Conservation (phyloP, 139 green algal genomes). For the Tetradesmus lagerheimii region DNA sequence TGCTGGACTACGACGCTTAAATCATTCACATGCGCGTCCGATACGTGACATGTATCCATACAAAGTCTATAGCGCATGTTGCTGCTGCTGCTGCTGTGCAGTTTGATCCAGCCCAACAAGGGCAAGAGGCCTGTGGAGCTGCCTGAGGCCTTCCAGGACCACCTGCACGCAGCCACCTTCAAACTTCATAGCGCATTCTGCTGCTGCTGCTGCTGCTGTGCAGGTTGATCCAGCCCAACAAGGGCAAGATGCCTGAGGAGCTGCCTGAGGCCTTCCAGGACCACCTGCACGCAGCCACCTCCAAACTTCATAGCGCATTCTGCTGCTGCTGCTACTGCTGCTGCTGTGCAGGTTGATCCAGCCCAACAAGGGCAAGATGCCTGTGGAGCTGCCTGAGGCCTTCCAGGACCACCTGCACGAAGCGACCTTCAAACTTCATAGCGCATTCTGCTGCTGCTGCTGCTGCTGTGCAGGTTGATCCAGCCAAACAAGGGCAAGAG, state of each 20-base stretch:
- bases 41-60: no score
- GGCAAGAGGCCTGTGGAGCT: constrained; percentile 31
- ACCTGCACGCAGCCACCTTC: constrained; percentile 35
- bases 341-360: no score
- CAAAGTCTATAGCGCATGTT: no score
- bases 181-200: no score
- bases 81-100: constrained; percentile 8
- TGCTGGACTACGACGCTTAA: no score
- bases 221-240: no score
- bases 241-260: constrained; percentile 21
- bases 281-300: constrained; percentile 26
- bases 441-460: no score
- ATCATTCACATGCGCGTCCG: no score
- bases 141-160: background rate
- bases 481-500: constrained; percentile 39
- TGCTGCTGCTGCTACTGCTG: background rate
- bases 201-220: background rate
- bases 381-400: background rate
- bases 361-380: constrained; percentile 38
- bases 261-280: background rate
- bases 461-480: constrained; percentile 14
- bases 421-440: constrained; percentile 38
- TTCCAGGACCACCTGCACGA: constrained; percentile 12
- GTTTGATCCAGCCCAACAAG: constrained; percentile 35
- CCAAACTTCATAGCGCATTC: background rate